Evolutionary conservation across 495 filamentous ascomycete species (phyloP).

Genomic region (Aspergillus coremiiformis): DNA sequence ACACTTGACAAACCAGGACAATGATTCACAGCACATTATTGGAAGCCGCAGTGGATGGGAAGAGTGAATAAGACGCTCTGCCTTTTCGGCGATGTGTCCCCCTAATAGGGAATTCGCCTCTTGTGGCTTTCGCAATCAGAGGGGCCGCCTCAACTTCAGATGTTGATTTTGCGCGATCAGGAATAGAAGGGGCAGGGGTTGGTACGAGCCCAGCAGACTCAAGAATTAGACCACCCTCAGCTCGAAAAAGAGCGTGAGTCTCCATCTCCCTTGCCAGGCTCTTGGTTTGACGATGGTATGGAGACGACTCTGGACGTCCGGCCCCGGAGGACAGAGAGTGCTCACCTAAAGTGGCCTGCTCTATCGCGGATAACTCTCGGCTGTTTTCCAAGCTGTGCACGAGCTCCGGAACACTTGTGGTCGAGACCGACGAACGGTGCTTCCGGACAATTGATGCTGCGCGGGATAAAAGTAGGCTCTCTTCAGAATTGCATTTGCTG

Average conservation of each 20-base stretch:
- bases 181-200: slow-evolving; percentile 8
- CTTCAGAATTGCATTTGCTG: slow-evolving; percentile 53
- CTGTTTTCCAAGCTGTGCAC: slow-evolving; percentile 42
- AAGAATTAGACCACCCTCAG: slow-evolving; percentile 21
- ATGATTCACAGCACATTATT: not conserved
- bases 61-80: slow-evolving; percentile 40
- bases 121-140: slow-evolving; percentile 3
- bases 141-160: slow-evolving; percentile 24
- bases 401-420: slow-evolving; percentile 50
- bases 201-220: slow-evolving; percentile 16
- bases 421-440: slow-evolving; percentile 49
- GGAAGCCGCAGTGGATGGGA: slow-evolving; percentile 24
- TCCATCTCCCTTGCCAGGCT: slow-evolving; percentile 32
- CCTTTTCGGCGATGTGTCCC: slow-evolving; percentile 19
- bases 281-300: slow-evolving; percentile 37
- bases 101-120: slow-evolving; percentile 6
- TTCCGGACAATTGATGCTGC: slow-evolving; percentile 44
- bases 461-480: slow-evolving; percentile 47
- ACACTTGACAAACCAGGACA: not conserved
- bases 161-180: slow-evolving; percentile 34
- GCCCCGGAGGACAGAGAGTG: slow-evolving; percentile 9
- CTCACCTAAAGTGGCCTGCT: slow-evolving; percentile 27
- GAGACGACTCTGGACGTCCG: slow-evolving; percentile 24
- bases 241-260: slow-evolving; percentile 21
- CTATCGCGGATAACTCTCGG: slow-evolving; percentile 36